These are phyloP conservation scores for Sinapis alba DNA, from an alignment of 441 rosid genomes.

Conservation along the genomic window DNA sequence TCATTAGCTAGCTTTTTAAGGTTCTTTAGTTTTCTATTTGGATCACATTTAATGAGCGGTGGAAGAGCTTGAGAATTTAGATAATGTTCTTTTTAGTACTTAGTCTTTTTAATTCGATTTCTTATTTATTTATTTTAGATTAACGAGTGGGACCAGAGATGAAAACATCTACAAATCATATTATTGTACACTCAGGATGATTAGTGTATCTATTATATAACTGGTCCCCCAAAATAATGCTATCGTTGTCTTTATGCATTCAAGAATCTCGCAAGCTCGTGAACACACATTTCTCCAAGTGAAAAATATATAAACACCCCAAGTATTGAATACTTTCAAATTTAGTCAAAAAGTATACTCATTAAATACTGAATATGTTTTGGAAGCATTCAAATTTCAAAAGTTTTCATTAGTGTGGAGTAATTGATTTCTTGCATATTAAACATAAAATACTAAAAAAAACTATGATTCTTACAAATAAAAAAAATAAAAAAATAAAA, in stretches of 20 bases:
- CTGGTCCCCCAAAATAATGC: constrained; percentile 11
- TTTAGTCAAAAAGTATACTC: background rate
- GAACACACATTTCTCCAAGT: constrained; percentile 2
- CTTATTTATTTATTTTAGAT: background rate
- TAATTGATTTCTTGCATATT: background rate
- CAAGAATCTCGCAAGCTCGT: background rate
- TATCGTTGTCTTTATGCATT: background rate
- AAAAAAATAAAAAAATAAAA: background rate
- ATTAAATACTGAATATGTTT: background rate
- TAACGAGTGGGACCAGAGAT: constrained; percentile 29
- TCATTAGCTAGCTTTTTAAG: constrained; percentile 29
- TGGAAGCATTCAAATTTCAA: background rate
- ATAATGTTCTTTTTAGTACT: constrained; percentile 22
- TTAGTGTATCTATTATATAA: constrained; percentile 17
- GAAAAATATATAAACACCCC: background rate
- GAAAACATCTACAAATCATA: constrained; percentile 1
- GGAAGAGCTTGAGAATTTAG: constrained; percentile 31
- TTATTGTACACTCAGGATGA: constrained; percentile 16
- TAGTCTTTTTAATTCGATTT: background rate
- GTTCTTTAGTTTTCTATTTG: constrained; percentile 25
- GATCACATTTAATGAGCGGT: constrained; percentile 32
- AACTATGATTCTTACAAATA: background rate
- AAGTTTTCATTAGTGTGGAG: background rate
- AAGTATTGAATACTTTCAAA: background rate
- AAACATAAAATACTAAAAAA: background rate